phyloP scores from a whole-genome alignment of 306 rosid species.

The Rubus parviflorus region DNA sequence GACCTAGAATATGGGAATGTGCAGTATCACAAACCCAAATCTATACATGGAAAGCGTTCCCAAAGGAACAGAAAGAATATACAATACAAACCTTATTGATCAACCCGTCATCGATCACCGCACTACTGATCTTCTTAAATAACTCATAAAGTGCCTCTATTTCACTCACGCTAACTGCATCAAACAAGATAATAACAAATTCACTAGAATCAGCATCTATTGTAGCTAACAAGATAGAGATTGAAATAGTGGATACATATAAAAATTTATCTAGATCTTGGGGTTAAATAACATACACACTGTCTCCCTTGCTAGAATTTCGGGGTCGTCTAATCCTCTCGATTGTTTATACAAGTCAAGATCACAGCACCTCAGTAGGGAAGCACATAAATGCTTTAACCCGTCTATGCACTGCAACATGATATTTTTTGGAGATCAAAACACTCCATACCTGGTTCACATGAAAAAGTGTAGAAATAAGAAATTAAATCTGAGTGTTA shows the following conservation, averaged over 20 bases:
- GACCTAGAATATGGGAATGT: background rate
- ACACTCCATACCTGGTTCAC: slow-evolving; percentile 68
- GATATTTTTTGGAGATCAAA: slow-evolving; percentile 63
- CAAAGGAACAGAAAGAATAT: slow-evolving; percentile 16
- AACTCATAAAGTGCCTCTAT: slow-evolving; percentile 97
- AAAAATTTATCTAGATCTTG: background rate
- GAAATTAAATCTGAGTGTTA: slow-evolving; percentile 17
- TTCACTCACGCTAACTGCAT: slow-evolving; percentile 97
- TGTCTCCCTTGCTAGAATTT: slow-evolving; percentile 86
- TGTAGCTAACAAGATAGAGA: background rate
- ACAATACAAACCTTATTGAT: slow-evolving; percentile 75
- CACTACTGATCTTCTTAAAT: slow-evolving; percentile 96
- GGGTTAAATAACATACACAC: slow-evolving; percentile 61
- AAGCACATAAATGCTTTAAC: slow-evolving; percentile 55
- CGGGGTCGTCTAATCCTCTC: slow-evolving; percentile 87
- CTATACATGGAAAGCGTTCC: slow-evolving; percentile 1
- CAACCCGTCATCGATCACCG: slow-evolving; percentile 93
- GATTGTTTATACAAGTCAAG: slow-evolving; percentile 72
- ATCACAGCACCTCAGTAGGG: slow-evolving; percentile 70
- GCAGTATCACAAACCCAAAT: slow-evolving; percentile 8
- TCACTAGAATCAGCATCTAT: slow-evolving; percentile 16
- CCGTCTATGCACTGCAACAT: slow-evolving; percentile 88
- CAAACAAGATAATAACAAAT: background rate
- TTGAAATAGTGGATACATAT: background rate
- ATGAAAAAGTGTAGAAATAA: slow-evolving; percentile 15